Evolutionary conservation across 345 rosid species (phyloP).

Genomic region (Melaleuca alternifolia): DNA sequence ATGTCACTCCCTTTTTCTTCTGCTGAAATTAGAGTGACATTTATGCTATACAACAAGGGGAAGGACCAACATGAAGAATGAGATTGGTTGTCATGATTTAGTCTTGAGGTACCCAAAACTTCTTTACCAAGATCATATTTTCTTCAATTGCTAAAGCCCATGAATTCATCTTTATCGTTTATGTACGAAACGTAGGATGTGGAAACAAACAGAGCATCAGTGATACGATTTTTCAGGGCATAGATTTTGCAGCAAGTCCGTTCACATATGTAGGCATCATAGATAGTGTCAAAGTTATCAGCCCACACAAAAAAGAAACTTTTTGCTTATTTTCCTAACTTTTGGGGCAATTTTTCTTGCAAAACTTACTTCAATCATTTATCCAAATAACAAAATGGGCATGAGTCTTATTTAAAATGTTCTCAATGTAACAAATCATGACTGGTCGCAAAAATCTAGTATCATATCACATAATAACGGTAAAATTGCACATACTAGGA

Average conservation of each 20-base stretch:
- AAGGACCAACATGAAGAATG: background rate
- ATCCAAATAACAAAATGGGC: slow-evolving; percentile 66
- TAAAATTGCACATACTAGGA: background rate
- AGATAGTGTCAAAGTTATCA: background rate
- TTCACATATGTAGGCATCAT: background rate
- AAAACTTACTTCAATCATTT: slow-evolving; percentile 4
- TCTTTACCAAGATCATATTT: background rate
- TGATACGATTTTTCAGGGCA: background rate
- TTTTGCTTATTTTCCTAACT: background rate
- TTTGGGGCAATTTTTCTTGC: background rate
- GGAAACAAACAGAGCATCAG: background rate
- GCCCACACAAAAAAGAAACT: background rate
- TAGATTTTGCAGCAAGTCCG: background rate
- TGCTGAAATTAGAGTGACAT: background rate
- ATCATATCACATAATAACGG: background rate
- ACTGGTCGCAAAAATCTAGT: background rate
- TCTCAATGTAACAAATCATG: background rate
- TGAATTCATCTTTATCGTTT: background rate
- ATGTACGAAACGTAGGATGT: no score
- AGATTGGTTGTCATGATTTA: background rate
- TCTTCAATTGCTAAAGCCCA: background rate
- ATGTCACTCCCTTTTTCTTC: background rate
- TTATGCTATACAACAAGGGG: background rate
- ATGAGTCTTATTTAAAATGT: background rate
- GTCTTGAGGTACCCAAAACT: background rate